Base-by-base conservation (phyloP, 2,329 filamentous ascomycete genomes). In the Escovopsis sp. region DNA sequence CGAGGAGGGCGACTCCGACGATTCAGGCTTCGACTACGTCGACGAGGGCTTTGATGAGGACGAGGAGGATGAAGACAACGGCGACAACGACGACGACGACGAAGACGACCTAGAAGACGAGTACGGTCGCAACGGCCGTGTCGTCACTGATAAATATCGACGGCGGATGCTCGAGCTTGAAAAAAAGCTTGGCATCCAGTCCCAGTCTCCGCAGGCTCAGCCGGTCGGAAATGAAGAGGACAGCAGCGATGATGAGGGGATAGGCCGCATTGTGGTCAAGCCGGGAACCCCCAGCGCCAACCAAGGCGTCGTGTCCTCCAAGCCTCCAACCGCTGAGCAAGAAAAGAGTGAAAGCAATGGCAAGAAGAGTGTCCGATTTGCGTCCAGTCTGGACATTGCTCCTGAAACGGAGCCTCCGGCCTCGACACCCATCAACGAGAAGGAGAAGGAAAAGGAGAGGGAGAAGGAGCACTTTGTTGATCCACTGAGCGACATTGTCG, bases 81-180 rank as follows among this genome's bases (percentile, higher is more conserved):
- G 15, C 6, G 23, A 23, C 4, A 3, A 23, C 4, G 23, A 23
- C 6, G 23, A 23, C 4, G 23, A 23, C 1, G 65, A 68, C 0
- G 67, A 69, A 4, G 64, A 74, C n/a, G 81, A 85, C 41, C 76
- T 80, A 10, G 81, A 91, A 55, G 84, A 91, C 54, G 72, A 82
- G 46, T 80, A 76, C 55, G 89, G 89, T 4, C 77, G 85, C 15
- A 89, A 74, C 8, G 68, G 72, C 15, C 70, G 70, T 18, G 69
- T 80, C 11, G 63, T 95, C 41, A 77, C 75, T 12, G 77, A 86
- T 36, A 80, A 84, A 12, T 93, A 94, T 54, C 76, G 79, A 30
- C 70, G 75, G 51, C 74, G 85, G 51, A 96, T 98, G 91, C 72
- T 82, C 37, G 84, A 88, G 50, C 67, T 98, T 4, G 84, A 95